Percentiles rank a stretch among this genome's conserved stretches.
phyloP scores from a whole-genome alignment of 148 eudicot genomes.

The Camellia sinensis region DNA sequence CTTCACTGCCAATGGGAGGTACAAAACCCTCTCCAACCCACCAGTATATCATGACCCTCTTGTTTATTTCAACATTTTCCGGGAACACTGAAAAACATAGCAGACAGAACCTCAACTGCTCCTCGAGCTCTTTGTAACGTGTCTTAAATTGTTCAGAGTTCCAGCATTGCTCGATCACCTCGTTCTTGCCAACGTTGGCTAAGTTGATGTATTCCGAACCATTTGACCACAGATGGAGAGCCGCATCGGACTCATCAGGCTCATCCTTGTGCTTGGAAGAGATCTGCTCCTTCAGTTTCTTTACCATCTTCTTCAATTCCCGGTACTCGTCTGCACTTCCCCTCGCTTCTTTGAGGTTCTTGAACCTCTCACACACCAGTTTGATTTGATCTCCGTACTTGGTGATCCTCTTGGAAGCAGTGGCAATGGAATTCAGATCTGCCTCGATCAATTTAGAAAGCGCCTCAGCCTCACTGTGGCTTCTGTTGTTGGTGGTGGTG shows the following conservation, averaged over 20 bases:
- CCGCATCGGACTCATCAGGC: too few species aligned
- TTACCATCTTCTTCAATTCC: constrained; percentile 16
- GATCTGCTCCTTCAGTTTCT: constrained; percentile 23
- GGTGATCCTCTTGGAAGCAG: background rate
- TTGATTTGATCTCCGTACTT: too few species aligned
- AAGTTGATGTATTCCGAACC: background rate
- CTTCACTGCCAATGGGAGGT: background rate
- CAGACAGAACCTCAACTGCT: constrained; percentile 22
- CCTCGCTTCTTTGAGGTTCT: background rate
- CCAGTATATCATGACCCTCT: constrained; percentile 38
- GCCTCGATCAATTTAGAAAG: background rate
- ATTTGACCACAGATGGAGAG: too few species aligned
- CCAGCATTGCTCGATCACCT: constrained; percentile 6
- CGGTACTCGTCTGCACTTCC: constrained; percentile 12
- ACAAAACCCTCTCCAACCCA: constrained; percentile 47
- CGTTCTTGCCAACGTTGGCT: background rate
- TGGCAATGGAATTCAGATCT: background rate
- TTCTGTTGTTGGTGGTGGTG: background rate
- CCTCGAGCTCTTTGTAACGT: constrained; percentile 12
- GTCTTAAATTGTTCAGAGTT: constrained; percentile 18
- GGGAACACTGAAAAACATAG: constrained; percentile 34
- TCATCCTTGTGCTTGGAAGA: constrained; percentile 13
- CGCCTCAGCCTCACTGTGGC: background rate
- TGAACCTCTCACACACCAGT: background rate
- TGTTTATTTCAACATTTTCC: constrained; percentile 18